Conservation (phyloP, 768 basidiomycete species). For the Lentinula raphanica region DNA sequence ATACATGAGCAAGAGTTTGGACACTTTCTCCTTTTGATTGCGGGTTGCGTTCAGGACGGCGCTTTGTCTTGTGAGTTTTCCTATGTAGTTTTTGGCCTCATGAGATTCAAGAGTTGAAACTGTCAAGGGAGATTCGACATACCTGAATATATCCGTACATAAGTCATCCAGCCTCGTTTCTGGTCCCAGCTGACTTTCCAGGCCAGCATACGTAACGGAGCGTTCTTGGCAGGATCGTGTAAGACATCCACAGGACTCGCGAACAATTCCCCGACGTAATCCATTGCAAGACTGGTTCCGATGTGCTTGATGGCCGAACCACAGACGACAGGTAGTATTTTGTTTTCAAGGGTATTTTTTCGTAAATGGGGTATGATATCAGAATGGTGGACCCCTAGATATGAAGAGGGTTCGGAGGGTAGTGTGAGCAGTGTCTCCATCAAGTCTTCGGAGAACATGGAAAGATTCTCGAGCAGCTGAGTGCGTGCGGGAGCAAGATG, state of each 20-base stretch:
- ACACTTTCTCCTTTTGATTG: constrained; percentile 65
- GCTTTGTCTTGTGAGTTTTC: constrained; percentile 62
- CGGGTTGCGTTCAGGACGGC: constrained; percentile 59
- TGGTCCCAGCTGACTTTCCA: constrained; percentile 92
- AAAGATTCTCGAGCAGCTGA: constrained; percentile 69
- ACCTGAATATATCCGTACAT: constrained; percentile 87
- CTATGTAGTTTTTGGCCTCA: constrained; percentile 27
- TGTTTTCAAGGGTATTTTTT: constrained; percentile 55
- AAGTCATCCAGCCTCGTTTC: constrained; percentile 86
- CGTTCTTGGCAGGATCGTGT: constrained; percentile 39
- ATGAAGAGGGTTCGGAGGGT: constrained; percentile 54
- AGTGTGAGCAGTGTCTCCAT: constrained; percentile 64
- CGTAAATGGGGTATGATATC: constrained; percentile 63
- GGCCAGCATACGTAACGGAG: constrained; percentile 60
- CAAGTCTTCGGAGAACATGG: constrained; percentile 77
- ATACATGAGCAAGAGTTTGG: constrained; percentile 74
- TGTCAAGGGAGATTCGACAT: too few relatives aligned
- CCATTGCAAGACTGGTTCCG: constrained; percentile 75
- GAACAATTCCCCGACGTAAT: constrained; percentile 76
- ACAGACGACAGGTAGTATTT: constrained; percentile 75
- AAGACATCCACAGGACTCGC: constrained; percentile 71
- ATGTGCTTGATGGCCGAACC: constrained; percentile 79
- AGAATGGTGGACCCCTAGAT: constrained; percentile 51
- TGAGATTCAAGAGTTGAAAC: constrained; percentile 14
- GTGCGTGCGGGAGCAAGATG: constrained; percentile 65